A percentile compares a stretch with the other conserved stretches of the same genome.
Conservation (phyloP, 495 filamentous ascomycete species). For the Neurospora discreta region DNA sequence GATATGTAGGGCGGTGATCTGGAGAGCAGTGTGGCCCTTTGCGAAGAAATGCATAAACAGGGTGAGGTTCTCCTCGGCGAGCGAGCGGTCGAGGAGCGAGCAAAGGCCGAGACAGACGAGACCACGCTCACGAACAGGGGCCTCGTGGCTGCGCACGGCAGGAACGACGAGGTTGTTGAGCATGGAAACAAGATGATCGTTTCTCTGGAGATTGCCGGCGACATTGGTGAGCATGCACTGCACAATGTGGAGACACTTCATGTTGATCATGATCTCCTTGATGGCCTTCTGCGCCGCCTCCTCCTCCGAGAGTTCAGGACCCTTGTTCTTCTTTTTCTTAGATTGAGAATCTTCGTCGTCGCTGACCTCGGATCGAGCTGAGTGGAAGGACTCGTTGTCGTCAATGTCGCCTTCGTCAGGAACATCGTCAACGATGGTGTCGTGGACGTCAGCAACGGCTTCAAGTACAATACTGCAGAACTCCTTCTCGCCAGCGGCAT, state of each 20-base stretch:
- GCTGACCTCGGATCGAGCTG: constrained; percentile 73
- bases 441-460: constrained; percentile 90
- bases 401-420: constrained; percentile 36
- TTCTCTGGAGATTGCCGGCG: constrained; percentile 69
- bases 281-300: constrained; percentile 72
- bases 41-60: constrained; percentile 93
- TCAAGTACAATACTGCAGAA: constrained; percentile 90
- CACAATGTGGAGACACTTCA: constrained; percentile 96
- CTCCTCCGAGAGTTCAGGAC: constrained; percentile 51
- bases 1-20: constrained; percentile 82
- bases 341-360: constrained; percentile 43
- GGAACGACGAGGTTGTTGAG: constrained; percentile 94
- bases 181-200: constrained; percentile 82
- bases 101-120: constrained; percentile 82
- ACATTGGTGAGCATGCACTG: constrained; percentile 96
- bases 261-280: constrained; percentile 86
- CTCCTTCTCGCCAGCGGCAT: constrained; percentile 73
- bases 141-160: constrained; percentile 85
- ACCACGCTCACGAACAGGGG: constrained; percentile 82
- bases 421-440: constrained; percentile 61
- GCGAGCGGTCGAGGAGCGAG: constrained; percentile 77
- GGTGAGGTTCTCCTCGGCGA: constrained; percentile 85
- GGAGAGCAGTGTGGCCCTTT: constrained; percentile 81
- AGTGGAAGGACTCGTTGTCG: constrained; percentile 83
- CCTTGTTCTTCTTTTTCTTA: constrained; percentile 37